Percentiles rank a stretch among this genome's conserved stretches.
Evolutionary conservation across 2,329 filamentous ascomycete genomes (phyloP).

Genomic region (Ophiostoma piceae): DNA sequence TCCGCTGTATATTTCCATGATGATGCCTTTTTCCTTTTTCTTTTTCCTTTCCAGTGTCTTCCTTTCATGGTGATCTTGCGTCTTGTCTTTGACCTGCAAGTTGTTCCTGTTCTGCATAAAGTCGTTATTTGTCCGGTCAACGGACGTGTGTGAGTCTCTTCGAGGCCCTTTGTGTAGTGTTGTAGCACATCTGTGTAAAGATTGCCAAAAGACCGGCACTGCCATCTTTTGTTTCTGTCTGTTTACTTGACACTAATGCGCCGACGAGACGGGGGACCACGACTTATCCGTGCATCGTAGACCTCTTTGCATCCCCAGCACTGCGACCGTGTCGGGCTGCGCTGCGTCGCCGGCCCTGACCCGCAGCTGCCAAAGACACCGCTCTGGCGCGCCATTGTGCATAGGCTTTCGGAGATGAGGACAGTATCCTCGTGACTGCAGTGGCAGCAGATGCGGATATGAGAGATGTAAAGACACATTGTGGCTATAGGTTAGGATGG

Average conservation of each 20-base stretch:
- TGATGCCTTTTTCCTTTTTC: not conserved
- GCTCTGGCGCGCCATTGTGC: slow-evolving; percentile 32
- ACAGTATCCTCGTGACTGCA: slow-evolving; percentile 39
- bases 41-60: not conserved
- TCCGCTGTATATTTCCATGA: not conserved
- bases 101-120: not conserved
- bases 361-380: slow-evolving; percentile 40
- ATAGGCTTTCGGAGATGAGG: slow-evolving; percentile 40
- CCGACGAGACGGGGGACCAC: slow-evolving; percentile 8
- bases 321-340: slow-evolving; percentile 33
- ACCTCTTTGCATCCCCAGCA: slow-evolving; percentile 37
- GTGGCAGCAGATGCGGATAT: slow-evolving; percentile 36
- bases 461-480: slow-evolving; percentile 41
- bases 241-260: slow-evolving; percentile 20
- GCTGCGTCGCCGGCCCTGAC: slow-evolving; percentile 32
- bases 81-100: not conserved
- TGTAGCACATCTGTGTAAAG: not conserved
- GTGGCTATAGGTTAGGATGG: not conserved
- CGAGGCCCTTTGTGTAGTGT: not conserved
- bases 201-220: not conserved
- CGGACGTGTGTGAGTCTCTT: not conserved
- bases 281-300: slow-evolving; percentile 7
- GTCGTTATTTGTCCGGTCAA: not conserved
- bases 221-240: not conserved
- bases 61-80: not conserved